phyloP scores from a whole-genome alignment of 352 stramenopile genomes.

The Globisporangium uncinulatum region DNA sequence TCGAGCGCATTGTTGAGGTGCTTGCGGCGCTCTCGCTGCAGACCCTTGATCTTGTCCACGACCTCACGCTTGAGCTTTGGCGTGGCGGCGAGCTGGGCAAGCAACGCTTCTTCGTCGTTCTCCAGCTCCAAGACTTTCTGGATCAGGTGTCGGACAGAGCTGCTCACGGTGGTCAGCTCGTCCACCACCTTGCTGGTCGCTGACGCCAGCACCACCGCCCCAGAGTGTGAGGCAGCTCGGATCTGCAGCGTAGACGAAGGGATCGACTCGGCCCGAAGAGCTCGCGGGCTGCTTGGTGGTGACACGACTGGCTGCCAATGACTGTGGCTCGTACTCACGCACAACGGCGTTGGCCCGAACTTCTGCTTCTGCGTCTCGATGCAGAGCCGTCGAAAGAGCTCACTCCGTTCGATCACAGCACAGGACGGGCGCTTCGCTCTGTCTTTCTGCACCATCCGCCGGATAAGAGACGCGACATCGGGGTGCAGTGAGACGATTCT shows the following conservation, averaged over 20 bases:
- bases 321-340: not conserved
- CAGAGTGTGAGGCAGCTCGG: not conserved
- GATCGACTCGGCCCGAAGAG: not conserved
- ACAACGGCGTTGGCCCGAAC: not conserved
- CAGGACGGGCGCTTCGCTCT: conserved; percentile 34
- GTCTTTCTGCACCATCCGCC: conserved; percentile 46
- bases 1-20: conserved; percentile 2
- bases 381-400: conserved; percentile 4
- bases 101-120: conserved; percentile 6
- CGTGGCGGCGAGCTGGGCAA: not conserved
- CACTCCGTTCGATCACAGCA: conserved; percentile 33
- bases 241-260: not conserved
- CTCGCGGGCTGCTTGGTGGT: not conserved
- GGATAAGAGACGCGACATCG: conserved; percentile 37
- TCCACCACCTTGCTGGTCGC: not conserved
- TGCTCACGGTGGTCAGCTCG: not conserved
- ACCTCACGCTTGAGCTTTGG: not conserved
- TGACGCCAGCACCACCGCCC: not conserved
- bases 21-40: conserved; percentile 4
- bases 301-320: conserved; percentile 4
- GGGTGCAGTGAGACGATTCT: conserved; percentile 29
- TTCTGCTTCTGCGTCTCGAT: conserved; percentile 6
- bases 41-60: not conserved
- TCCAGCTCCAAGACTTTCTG: conserved; percentile 8
- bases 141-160: not conserved